These are phyloP conservation scores for Pythium rishiriense DNA, from an alignment of 352 stramenopile genomes.

Conservation along the genomic window DNA sequence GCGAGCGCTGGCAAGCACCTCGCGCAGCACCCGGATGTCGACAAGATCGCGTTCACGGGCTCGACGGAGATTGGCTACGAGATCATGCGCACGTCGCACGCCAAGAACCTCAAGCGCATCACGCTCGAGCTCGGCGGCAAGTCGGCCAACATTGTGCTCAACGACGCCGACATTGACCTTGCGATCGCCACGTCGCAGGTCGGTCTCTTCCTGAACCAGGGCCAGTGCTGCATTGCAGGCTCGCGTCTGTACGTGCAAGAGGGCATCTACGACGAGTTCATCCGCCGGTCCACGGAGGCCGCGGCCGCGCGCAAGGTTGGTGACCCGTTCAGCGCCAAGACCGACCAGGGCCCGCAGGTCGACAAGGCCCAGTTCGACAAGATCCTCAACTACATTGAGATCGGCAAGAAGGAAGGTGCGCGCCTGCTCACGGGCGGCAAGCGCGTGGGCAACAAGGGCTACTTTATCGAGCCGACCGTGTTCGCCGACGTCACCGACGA, in stretches of 20 bases:
- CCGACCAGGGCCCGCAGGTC: slow-evolving; percentile 63
- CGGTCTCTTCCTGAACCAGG: slow-evolving; percentile 74
- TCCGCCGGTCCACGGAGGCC: slow-evolving; percentile 34
- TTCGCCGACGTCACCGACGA: slow-evolving; percentile 72
- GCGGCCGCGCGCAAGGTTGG: slow-evolving; percentile 60
- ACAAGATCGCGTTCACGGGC: slow-evolving; percentile 84
- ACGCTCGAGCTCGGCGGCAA: slow-evolving; percentile 89
- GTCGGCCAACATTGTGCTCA: slow-evolving; percentile 85
- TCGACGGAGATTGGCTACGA: slow-evolving; percentile 74
- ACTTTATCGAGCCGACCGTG: slow-evolving; percentile 77
- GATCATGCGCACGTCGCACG: slow-evolving; percentile 53
- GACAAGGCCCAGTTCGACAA: slow-evolving; percentile 69
- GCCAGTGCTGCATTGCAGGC: slow-evolving; percentile 79
- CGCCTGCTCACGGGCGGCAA: slow-evolving; percentile 74
- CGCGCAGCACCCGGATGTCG: slow-evolving; percentile 55
- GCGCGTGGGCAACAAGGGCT: slow-evolving; percentile 62
- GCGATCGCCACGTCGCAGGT: slow-evolving; percentile 82
- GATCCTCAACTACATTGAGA: slow-evolving; percentile 65
- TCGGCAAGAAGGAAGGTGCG: slow-evolving; percentile 51
- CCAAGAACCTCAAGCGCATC: slow-evolving; percentile 56
- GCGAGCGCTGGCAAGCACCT: slow-evolving; percentile 58
- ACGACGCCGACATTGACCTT: slow-evolving; percentile 60
- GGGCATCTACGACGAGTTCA: slow-evolving; percentile 74
- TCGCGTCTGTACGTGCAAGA: slow-evolving; percentile 75
- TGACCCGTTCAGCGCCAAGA: slow-evolving; percentile 49